Conservation (phyloP, 1,284 basidiomycete species). For the Tilletia caries region DNA sequence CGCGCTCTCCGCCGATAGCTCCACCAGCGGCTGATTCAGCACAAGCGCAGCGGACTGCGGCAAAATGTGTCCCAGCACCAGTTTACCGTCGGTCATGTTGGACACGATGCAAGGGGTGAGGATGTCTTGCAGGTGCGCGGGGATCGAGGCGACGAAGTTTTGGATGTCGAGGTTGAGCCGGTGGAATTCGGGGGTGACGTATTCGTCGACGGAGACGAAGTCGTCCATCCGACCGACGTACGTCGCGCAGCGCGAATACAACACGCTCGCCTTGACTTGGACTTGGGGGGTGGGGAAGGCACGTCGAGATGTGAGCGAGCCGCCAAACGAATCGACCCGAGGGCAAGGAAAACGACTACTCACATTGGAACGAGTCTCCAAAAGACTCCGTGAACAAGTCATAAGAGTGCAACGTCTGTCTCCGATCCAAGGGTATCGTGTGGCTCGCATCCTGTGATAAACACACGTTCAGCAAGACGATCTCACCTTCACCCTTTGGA, state of each 20-base stretch:
- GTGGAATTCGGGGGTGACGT: conserved; percentile 1
- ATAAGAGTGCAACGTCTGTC: neutral
- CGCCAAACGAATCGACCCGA: no score
- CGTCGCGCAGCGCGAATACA: neutral
- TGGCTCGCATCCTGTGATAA: neutral
- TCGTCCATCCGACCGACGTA: conserved; percentile 6
- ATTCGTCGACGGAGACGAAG: conserved; percentile 8
- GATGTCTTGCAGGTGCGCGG: conserved; percentile 1
- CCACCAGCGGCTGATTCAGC: conserved; percentile 5
- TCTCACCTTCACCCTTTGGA: neutral
- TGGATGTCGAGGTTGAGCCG: conserved; percentile 9
- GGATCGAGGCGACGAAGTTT: neutral
- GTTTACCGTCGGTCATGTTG: conserved; percentile 3
- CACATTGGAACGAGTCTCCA: conserved; percentile 9
- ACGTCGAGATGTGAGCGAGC: no score
- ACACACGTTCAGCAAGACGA: neutral
- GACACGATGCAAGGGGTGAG: neutral
- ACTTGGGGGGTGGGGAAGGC: neutral
- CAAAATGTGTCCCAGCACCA: neutral
- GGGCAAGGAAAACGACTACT: no score
- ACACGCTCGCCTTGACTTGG: conserved; percentile 4
- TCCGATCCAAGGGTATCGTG: neutral
- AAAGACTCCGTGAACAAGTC: neutral
- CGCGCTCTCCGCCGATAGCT: neutral
- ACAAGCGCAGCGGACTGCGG: conserved; percentile 10